Evolutionary conservation across 176 grass and related monocot species (phyloP), one percentile per base, ranked within the genome.

Genomic region (Echinochloa phyllopogon): DNA sequence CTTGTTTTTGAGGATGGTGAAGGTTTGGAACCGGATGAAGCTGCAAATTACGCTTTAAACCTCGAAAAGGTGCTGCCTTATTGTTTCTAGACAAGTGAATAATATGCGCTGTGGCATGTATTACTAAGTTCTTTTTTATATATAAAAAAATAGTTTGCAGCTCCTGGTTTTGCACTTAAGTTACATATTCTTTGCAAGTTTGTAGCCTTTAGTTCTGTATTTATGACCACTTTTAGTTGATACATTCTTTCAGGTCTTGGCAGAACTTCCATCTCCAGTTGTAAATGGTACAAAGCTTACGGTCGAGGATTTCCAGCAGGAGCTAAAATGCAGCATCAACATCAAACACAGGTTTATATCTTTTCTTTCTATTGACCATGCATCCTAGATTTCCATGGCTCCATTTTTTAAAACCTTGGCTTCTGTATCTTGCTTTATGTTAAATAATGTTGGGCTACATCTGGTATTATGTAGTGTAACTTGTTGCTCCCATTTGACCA

Each of bases 301-400:
- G 20, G 88, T 99, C 36, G 97, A 99, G 79, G 97, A 96, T 99
- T 88, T 99, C 36, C 97, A 83, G 64, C 97, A 99, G 82, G 97
- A 99, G 83, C 50, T 96, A 29, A 81, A 82, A 63, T 99, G 97
- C 84, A 95, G 89, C 74, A 96, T 99, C 70, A 92, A 99, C 88
- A 94, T 99, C 84, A 99, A 91, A 65, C 97, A 99, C 91, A 99
- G 97, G 97, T 99, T 76, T 38, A 20, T 56, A 20, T 68, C 25
- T 18, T 33, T 45, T 69, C 40, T 45, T 6, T 72, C 29, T 36
- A 65, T 82, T 77, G 50, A 40, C 16, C 61, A 20, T 52, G n/a
- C 60, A 65, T 12, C 21, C 50, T 58, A 67, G 24, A 5, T 82
- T 89, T 52, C 5, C 8, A 52, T 65, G 45, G 7, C n/a, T 76